These are phyloP conservation scores for Penicillium soppii DNA, from an alignment of 495 filamentous ascomycete genomes.

Conservation along the genomic window DNA sequence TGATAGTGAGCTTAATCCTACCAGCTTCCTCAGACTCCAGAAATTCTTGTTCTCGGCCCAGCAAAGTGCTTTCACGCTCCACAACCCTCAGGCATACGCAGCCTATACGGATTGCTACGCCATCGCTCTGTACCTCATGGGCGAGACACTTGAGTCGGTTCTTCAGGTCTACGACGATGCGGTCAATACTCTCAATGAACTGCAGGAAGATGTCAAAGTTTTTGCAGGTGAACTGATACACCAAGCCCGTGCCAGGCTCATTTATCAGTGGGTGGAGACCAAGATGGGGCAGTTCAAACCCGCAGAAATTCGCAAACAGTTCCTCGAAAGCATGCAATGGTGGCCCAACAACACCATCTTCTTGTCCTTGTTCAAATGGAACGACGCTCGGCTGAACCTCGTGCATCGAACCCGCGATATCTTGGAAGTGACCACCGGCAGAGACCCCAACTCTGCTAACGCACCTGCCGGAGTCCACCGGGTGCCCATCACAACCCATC, in stretches of 20 bases:
- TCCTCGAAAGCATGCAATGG: constrained; percentile 55
- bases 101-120: constrained; percentile 59
- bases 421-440: neutral
- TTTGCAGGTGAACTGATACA: constrained; percentile 55
- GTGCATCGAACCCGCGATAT: constrained; percentile 69
- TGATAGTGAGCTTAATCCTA: constrained; percentile 27
- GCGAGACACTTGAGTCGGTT: constrained; percentile 27
- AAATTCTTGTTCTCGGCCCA: constrained; percentile 57
- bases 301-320: constrained; percentile 54
- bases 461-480: neutral
- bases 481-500: constrained; percentile 49
- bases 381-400: constrained; percentile 65
- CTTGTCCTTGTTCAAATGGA: constrained; percentile 67
- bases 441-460: constrained; percentile 34
- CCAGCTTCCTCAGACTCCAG: constrained; percentile 53
- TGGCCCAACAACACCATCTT: constrained; percentile 83
- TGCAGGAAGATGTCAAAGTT: constrained; percentile 34
- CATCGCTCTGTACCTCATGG: constrained; percentile 62
- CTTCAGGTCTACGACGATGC: constrained; percentile 54
- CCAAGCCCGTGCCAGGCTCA: constrained; percentile 64
- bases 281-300: constrained; percentile 62
- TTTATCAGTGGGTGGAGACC: constrained; percentile 60
- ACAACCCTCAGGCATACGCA: constrained; percentile 42
- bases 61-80: constrained; percentile 53
- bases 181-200: constrained; percentile 34